Conservation (phyloP, 2,329 filamentous ascomycete species). For the Hypocreales sp. region DNA sequence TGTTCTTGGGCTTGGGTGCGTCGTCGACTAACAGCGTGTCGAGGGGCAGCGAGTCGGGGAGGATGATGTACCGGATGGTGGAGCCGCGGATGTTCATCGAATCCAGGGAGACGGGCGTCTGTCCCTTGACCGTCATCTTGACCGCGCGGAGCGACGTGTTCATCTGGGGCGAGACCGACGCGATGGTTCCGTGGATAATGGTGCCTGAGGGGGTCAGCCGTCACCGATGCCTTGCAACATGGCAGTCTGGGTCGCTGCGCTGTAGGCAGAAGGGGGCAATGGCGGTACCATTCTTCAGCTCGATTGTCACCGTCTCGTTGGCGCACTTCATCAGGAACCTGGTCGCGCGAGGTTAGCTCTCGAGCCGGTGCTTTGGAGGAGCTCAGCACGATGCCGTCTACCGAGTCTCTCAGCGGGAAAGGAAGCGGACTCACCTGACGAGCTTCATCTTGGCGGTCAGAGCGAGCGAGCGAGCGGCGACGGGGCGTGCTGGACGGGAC, state of each 20-base stretch:
- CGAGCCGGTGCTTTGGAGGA: constrained; percentile 3
- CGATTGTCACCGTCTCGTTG: constrained; percentile 96
- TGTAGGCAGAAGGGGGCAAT: too few species aligned
- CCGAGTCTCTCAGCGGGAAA: background rate
- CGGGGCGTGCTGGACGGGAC: background rate
- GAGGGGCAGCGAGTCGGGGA: constrained; percentile 86
- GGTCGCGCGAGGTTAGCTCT: constrained; percentile 8
- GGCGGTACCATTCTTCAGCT: constrained; percentile 89
- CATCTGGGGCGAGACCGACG: constrained; percentile 94
- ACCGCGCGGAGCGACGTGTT: constrained; percentile 91
- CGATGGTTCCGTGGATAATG: constrained; percentile 92
- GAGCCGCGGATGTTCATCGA: constrained; percentile 94
- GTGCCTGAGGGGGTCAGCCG: constrained; percentile 61
- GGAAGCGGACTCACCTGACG: constrained; percentile 55
- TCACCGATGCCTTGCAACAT: too few species aligned
- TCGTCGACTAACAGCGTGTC: constrained; percentile 95
- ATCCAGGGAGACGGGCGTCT: constrained; percentile 77
- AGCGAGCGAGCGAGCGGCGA: background rate
- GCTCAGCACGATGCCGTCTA: constrained; percentile 6
- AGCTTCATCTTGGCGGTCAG: constrained; percentile 69
- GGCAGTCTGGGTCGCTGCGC: too few species aligned
- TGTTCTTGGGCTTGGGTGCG: constrained; percentile 97
- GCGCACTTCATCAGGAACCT: constrained; percentile 99
- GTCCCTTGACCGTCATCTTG: constrained; percentile 86
- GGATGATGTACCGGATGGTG: constrained; percentile 91